phyloP scores from a whole-genome alignment of 306 rosid genomes.

The Medicago lupulina region DNA sequence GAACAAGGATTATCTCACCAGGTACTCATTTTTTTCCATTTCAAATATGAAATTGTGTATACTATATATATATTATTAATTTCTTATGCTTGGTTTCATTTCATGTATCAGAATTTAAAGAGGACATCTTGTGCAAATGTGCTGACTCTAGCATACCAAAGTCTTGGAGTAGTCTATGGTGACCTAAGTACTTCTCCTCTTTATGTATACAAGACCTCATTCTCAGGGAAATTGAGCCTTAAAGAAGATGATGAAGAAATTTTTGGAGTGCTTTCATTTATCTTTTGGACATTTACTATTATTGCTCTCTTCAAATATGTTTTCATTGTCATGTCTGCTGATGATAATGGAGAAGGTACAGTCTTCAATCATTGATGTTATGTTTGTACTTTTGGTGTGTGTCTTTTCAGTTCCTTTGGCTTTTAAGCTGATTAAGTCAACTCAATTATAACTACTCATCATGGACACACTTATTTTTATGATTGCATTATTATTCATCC shows the following conservation, averaged over 20 bases:
- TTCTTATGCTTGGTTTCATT: conserved; percentile 29
- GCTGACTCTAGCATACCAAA: conserved; percentile 77
- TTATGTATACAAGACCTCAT: conserved; percentile 81
- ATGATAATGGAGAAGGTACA: conserved; percentile 89
- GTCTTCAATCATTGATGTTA: conserved; percentile 16
- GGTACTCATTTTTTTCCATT: conserved; percentile 45
- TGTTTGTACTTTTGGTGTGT: conserved; percentile 14
- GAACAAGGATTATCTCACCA: conserved; percentile 66
- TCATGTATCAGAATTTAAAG: conserved; percentile 62
- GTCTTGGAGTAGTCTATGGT: conserved; percentile 88
- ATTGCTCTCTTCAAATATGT: conserved; percentile 81
- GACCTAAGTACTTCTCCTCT: conserved; percentile 88
- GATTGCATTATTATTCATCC: conserved; percentile 1
- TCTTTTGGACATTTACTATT: conserved; percentile 82
- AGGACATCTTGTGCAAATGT: conserved; percentile 56
- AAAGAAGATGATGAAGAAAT: conserved; percentile 79
- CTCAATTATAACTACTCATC: conserved; percentile 8
- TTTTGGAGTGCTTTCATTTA: conserved; percentile 77
- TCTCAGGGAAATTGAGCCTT: conserved; percentile 76
- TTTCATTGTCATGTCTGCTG: conserved; percentile 74
- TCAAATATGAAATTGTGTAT: too few relatives aligned
- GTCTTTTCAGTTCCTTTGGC: conserved; percentile 14
- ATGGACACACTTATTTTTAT: conserved; percentile 12
- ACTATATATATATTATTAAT: conserved; percentile 8
- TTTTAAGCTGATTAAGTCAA: conserved; percentile 26